Conservation (phyloP, 192 early-diverging fungal genomes). For the Coemansia sp. region DNA sequence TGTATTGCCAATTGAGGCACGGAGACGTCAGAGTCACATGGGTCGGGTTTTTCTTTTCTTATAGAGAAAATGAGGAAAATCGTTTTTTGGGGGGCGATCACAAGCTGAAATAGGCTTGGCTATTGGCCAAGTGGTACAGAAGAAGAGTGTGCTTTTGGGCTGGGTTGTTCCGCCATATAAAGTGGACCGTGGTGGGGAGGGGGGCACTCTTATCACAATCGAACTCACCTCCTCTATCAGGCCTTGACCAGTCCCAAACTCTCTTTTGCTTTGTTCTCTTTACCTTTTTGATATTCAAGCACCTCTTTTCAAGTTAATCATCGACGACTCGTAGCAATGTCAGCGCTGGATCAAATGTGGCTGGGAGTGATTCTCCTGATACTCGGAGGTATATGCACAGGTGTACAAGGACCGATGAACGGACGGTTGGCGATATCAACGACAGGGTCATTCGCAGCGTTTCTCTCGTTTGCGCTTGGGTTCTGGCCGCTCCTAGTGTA, state of each 20-base stretch:
- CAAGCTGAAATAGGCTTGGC: not conserved
- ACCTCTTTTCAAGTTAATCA: not conserved
- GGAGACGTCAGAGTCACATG: not conserved
- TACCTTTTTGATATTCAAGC: not conserved
- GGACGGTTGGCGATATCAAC: constrained; percentile 47
- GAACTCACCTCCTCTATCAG: not conserved
- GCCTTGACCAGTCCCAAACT: too few species aligned
- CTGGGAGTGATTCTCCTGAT: constrained; percentile 51
- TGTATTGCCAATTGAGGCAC: not conserved
- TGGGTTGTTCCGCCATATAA: not conserved
- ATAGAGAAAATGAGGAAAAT: not conserved
- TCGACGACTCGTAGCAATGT: constrained; percentile 6
- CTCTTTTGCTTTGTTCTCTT: not conserved
- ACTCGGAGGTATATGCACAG: constrained; percentile 47
- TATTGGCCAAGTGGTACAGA: not conserved
- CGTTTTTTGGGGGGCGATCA: not conserved
- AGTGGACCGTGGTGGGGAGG: not conserved
- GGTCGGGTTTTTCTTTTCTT: not conserved
- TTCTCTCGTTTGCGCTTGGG: constrained; percentile 46
- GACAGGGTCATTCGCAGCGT: constrained; percentile 46
- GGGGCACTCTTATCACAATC: not conserved
- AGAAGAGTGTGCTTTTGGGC: not conserved
- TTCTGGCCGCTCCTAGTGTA: constrained; percentile 55
- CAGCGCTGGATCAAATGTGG: constrained; percentile 32
- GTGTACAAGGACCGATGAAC: constrained; percentile 52